Evolutionary conservation across 768 basidiomycete genomes (phyloP).

Genomic region (Boletus edulis): DNA sequence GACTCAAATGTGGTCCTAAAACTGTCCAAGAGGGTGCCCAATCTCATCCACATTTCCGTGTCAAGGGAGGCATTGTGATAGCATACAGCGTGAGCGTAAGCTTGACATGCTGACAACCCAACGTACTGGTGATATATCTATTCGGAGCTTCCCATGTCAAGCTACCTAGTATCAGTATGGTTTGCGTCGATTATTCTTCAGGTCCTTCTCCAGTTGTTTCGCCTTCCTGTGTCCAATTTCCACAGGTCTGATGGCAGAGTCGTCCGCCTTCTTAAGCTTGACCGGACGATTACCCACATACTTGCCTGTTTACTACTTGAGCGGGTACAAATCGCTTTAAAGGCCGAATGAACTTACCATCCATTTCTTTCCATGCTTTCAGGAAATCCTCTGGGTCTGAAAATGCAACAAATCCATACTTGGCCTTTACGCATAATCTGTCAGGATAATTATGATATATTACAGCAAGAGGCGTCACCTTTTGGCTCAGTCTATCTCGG

Average conservation of each 20-base stretch:
- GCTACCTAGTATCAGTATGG: slow-evolving; percentile 56
- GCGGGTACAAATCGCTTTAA: neutral
- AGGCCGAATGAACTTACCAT: slow-evolving; percentile 55
- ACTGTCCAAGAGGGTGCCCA: neutral
- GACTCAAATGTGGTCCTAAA: neutral
- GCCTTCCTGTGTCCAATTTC: slow-evolving; percentile 94
- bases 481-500: slow-evolving; percentile 88
- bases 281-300: slow-evolving; percentile 99
- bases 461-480: slow-evolving; percentile 47
- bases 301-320: slow-evolving; percentile 59
- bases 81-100: slow-evolving; percentile 20
- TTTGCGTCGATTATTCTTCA: slow-evolving; percentile 86
- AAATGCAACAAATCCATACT: slow-evolving; percentile 96
- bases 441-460: neutral
- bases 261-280: slow-evolving; percentile 92
- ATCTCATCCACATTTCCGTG: slow-evolving; percentile 7
- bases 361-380: slow-evolving; percentile 99
- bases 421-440: slow-evolving; percentile 56
- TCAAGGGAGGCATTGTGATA: slow-evolving; percentile 5
- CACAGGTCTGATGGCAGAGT: slow-evolving; percentile 81
- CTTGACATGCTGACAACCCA: slow-evolving; percentile 20
- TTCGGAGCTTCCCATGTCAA: neutral
- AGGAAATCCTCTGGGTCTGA: slow-evolving; percentile 98
- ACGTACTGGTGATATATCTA: slow-evolving; percentile 28
- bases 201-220: slow-evolving; percentile 80